Base-by-base conservation (phyloP, 2,329 filamentous ascomycete genomes). In the Aspergillus tanneri region DNA sequence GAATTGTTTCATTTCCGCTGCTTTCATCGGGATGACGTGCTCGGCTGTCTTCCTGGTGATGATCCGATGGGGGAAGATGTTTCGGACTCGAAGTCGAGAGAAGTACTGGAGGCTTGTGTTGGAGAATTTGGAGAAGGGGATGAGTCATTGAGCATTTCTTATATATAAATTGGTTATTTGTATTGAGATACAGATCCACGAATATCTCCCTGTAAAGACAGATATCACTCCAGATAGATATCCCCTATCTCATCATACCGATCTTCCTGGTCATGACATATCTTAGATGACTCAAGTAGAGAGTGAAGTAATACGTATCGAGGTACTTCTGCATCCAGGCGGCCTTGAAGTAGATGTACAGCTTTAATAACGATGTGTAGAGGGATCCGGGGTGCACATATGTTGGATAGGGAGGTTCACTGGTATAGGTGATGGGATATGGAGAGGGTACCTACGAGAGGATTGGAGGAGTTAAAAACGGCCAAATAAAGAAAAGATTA, bases 261-360 rank as follows among this genome's bases (percentile, higher is more conserved):
- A 90, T 83, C 76, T 90, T 87, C 71, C 81, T 79, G 50, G 86
- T 81, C 77, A 90, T 89, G 30, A 90, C 86, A 55, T 79, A 84
- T 50, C 87, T 73, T 69, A 91, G 63, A 65, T 91, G 87, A 61
- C 85, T 82, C 43, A 87, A 88, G 72, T 89, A 89, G 46, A n/a
- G n/a, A n/a, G 81, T 85, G 65, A 90, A 87, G 72, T 89, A 89
- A 70, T 90, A 90, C 50, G 74, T 78, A 2, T 78, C 84, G 0
- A 78, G 72, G 61, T 82, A 80, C 75, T 87, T 88, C 72, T 90
- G 87, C 77, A 89, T 75, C 87, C 87, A 90, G 2, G 87, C 83
- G 0, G 86, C 87, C 71, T 91, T 87, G 65, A 91, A 90, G 73
- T 90, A 91, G 70, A 91, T 81, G 75, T 89, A 91, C 51, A 91